Conservation (phyloP, 129 eudicot species). For the Glebionis coronaria region DNA sequence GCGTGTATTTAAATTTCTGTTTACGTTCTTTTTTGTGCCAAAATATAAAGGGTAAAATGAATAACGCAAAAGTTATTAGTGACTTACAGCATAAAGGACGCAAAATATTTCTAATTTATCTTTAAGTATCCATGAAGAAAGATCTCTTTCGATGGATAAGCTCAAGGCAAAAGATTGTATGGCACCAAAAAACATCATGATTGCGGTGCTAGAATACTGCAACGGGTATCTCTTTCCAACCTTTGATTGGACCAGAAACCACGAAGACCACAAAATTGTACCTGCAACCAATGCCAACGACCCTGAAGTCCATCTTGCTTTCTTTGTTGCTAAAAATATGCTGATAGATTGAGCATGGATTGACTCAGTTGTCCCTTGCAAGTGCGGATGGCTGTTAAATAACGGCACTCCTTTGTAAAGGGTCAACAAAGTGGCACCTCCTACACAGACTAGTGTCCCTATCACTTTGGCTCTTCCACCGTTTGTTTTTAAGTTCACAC, state of each 20-base stretch:
- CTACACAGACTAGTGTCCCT: slow-evolving; percentile 55
- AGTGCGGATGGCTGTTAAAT: slow-evolving; percentile 31
- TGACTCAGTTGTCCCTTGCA: slow-evolving; percentile 12
- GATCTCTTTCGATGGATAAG: slow-evolving; percentile 37
- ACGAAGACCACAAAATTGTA: slow-evolving; percentile 54
- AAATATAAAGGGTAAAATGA: background rate
- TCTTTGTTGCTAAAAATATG: slow-evolving; percentile 18
- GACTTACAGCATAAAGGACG: slow-evolving; percentile 59
- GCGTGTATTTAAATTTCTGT: slow-evolving; percentile 9
- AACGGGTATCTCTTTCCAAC: slow-evolving; percentile 58
- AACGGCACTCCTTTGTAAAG: slow-evolving; percentile 64
- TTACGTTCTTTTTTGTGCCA: too few relatives aligned
- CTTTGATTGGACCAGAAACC: slow-evolving; percentile 60
- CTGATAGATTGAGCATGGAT: slow-evolving; percentile 18
- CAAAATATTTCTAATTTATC: slow-evolving; percentile 46
- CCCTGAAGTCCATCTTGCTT: slow-evolving; percentile 47
- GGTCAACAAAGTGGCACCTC: slow-evolving; percentile 55
- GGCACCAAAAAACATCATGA: slow-evolving; percentile 64
- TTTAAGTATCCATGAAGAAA: slow-evolving; percentile 48
- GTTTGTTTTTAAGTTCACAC: slow-evolving; percentile 37
- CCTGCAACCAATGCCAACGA: slow-evolving; percentile 43
- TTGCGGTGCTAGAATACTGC: slow-evolving; percentile 68
- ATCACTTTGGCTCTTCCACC: slow-evolving; percentile 64
- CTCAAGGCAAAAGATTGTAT: slow-evolving; percentile 53
- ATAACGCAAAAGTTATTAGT: background rate